Base-by-base conservation (phyloP, 352 stramenopile genomes). In the Pythium phragmitis region DNA sequence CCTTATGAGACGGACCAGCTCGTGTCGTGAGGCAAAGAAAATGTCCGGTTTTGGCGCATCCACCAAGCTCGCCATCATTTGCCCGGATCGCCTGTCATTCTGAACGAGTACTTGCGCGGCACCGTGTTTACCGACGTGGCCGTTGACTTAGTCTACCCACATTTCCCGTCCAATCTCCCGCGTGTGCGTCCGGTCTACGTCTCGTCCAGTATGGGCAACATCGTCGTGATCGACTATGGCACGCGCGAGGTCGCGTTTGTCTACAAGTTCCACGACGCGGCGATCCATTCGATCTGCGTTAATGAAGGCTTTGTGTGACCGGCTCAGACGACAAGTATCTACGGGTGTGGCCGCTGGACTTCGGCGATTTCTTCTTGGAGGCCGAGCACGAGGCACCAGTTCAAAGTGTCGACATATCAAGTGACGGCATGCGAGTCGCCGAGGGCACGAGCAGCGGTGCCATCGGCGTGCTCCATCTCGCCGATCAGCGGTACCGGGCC, bases 361-460 rank as follows among this genome's bases (percentile, higher is more conserved):
- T 98, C 57, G 78, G 79, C 14, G 89, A 97, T 66, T 98, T 94
- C 66, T 94, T 97, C 63, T 67, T 98, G 30, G 92, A 98, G 68
- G 92, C 89, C 19, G 73, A 88, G 21, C 87, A 97, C 53, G 88
- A 97, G 43, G 74, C 75, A 1, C 57, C 79, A 0, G 87, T 98
- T 5, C 68, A 67, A 6, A 75, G 66, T 7, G 74, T 91, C 8
- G 76, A 92, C 60, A 76, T 97, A 2, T 94, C 84, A 1, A 58
- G 57, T 7, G 89, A 97, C 41, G 90, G 92, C 1, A 80, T 96
- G 43, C 78, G 80, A 53, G 77, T 97, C 0, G 52, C 92, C 7
- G 86, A 95, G 1, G 87, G 87, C 0, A 88, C 77, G 23, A 68
- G 57, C 1, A 89, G 82, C 37, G 90, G 91, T 16, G 87, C 86